phyloP scores from a whole-genome alignment of 2,329 filamentous ascomycete genomes.

The Capronia coronata region DNA sequence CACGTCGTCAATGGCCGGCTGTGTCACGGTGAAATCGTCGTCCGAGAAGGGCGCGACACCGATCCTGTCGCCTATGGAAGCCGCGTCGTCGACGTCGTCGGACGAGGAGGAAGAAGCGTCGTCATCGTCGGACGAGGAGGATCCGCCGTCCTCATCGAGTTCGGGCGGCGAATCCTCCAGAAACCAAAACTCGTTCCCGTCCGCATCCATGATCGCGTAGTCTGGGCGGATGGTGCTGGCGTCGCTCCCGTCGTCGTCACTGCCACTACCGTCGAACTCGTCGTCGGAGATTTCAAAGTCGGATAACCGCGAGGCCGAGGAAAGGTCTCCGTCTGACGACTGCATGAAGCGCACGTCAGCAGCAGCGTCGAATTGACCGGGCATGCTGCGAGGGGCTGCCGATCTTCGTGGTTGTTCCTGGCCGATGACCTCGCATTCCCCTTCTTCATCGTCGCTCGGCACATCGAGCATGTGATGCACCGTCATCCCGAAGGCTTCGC shows the following conservation, averaged over 20 bases:
- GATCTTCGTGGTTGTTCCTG: constrained; percentile 40
- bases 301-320: constrained; percentile 37
- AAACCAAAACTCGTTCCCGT: constrained; percentile 40
- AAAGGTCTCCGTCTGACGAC: constrained; percentile 34
- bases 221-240: constrained; percentile 28
- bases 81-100: constrained; percentile 42
- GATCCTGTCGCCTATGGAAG: constrained; percentile 60
- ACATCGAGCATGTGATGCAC: constrained; percentile 91
- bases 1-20: constrained; percentile 84
- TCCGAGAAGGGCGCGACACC: constrained; percentile 41
- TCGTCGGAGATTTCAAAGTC: constrained; percentile 49
- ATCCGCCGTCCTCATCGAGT: constrained; percentile 43
- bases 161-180: constrained; percentile 38
- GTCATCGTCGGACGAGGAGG: constrained; percentile 50
- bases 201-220: constrained; percentile 35
- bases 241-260: constrained; percentile 25
- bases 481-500: constrained; percentile 83
- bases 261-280: constrained; percentile 32
- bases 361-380: constrained; percentile 27
- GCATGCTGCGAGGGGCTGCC: constrained; percentile 35
- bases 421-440: constrained; percentile 34
- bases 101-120: constrained; percentile 33
- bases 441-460: constrained; percentile 46
- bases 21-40: constrained; percentile 78
- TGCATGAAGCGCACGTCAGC: constrained; percentile 36